phyloP scores from a whole-genome alignment of 108 stramenopile species.

The Discostella pseudostelligera region DNA sequence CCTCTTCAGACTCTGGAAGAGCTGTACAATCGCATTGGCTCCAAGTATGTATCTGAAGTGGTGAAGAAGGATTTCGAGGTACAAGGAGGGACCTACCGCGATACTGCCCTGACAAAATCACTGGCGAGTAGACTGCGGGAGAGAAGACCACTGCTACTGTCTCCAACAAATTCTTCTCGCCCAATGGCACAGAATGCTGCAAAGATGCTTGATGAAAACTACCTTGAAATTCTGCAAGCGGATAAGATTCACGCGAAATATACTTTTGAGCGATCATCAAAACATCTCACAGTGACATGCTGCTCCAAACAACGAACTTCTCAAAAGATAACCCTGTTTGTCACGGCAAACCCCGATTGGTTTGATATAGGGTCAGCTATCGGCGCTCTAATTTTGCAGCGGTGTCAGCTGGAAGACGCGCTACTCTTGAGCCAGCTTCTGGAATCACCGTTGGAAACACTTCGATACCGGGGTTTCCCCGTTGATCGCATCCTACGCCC shows the following conservation, averaged over 20 bases:
- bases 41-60: conserved; percentile 63
- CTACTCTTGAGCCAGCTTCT: conserved; percentile 71
- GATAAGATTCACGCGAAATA: conserved; percentile 60
- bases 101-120: conserved; percentile 43
- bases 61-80: conserved; percentile 67
- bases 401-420: conserved; percentile 75
- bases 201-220: conserved; percentile 39
- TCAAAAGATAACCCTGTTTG: conserved; percentile 44
- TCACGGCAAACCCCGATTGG: conserved; percentile 64
- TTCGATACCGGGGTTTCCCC: conserved; percentile 70
- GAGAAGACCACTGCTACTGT: conserved; percentile 66
- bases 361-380: conserved; percentile 78
- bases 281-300: conserved; percentile 56
- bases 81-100: conserved; percentile 29
- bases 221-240: conserved; percentile 53
- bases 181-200: conserved; percentile 62
- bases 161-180: conserved; percentile 64
- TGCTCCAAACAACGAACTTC: conserved; percentile 37
- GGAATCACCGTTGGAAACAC: conserved; percentile 69
- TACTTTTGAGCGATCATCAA: conserved; percentile 49
- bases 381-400: conserved; percentile 66
- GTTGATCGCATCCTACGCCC: conserved; percentile 71
- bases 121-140: conserved; percentile 62
- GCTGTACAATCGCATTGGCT: conserved; percentile 64
- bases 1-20: conserved; percentile 6